These are phyloP conservation scores for Aspergillus flavus DNA, from an alignment of 2,329 filamentous ascomycete genomes.

Conservation along the genomic window DNA sequence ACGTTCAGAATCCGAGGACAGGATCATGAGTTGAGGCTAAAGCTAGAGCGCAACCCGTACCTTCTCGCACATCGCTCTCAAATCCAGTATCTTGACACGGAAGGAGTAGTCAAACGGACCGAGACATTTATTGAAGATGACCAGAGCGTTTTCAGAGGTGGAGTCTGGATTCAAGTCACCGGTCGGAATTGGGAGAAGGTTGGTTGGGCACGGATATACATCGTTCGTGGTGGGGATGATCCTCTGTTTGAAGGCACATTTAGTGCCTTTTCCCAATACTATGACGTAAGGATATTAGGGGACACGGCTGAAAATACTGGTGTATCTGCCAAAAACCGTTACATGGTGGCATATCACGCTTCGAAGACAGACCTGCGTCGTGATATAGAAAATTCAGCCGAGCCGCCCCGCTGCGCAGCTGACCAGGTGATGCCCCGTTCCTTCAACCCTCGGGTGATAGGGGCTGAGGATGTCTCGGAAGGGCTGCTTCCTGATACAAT, in stretches of 20 bases:
- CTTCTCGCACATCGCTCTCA: conserved; percentile 11
- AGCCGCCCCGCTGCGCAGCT: not conserved
- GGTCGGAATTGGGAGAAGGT: not conserved
- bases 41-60: conserved; percentile 14
- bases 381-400: not conserved
- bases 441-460: too few relatives aligned
- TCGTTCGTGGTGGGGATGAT: conserved; percentile 9
- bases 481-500: not conserved
- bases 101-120: not conserved
- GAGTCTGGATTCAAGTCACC: not conserved
- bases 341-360: not conserved
- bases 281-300: conserved; percentile 7
- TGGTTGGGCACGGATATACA: conserved; percentile 18
- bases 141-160: conserved; percentile 9
- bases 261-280: conserved; percentile 4
- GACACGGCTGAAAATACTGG: not conserved
- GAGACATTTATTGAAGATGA: not conserved
- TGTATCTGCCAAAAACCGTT: not conserved
- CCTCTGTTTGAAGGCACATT: conserved; percentile 19
- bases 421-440: not conserved
- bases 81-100: conserved; percentile 7
- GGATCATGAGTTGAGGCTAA: not conserved
- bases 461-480: not conserved
- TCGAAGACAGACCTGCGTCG: not conserved
- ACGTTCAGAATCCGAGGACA: not conserved